Evolutionary conservation across 441 rosid species (phyloP), one percentile per base, ranked within the genome.

Genomic region (Gossypium davidsonii): DNA sequence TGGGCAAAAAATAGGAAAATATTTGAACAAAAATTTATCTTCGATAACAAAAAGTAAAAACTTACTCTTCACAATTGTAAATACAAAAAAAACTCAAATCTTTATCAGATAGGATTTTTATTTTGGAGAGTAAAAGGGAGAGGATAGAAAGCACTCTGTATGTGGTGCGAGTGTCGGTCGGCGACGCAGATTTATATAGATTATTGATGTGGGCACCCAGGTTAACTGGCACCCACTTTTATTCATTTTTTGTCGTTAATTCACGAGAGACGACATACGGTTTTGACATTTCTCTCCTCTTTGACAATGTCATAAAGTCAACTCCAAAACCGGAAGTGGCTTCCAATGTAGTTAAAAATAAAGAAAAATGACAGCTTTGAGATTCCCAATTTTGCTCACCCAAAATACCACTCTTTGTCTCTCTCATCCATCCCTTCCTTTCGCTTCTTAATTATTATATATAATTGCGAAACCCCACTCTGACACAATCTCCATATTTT

Each of bases 281-380:
- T 52, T 83, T 84, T 76, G 88, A 81, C 84, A 69, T 79, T 79
- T 77, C 66, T 72, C 73, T 20, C 44, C 25, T 79, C 79, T 90
- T 92, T 92, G 96, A 92, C 94, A 86, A 62, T 53, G 9, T 0
- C 0, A 0, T 0, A 55, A 81, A 68, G 94, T 91, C 95, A 92
- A 88, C 88, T 46, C 80, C 80, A 67, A 80, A 74, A 75, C 85
- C 85, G 9, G 51, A 79, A 37, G 82, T 73, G 76, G 80, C 80
- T 83, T 69, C 76, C 73, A 61, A 71, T 71, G 77, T 73, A 21
- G 49, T 6, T 4, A 4, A 14, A 9, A 14, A 31, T 28, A 52
- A 28, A 77, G 73, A 64, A 73, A 71, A 77, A 67, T 83, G 80
- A 46, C 80, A 23, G 84, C 89, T 79, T 86, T 84, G 90, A 86